Evolutionary conservation across 2,329 filamentous ascomycete species (phyloP), one percentile per base, ranked within the genome.

Genomic region (Thelonectria blattea): DNA sequence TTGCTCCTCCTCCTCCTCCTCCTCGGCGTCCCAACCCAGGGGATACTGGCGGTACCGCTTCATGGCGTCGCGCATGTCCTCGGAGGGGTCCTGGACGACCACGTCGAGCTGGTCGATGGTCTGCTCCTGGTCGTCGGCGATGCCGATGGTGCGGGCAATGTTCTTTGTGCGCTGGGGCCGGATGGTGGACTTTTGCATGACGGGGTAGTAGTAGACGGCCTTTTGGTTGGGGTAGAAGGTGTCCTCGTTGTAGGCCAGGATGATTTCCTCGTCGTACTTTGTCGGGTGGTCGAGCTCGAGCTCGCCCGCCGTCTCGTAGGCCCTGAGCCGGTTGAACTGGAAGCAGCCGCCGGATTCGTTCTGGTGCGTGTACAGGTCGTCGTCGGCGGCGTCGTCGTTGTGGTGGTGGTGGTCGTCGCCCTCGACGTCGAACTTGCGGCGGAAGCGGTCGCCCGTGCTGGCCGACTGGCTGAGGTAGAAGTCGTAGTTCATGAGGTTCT

Each of bases 151-250:
- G 48, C 83, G 82, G 47, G 84, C 81, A 65, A 88, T 87, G 70
- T 87, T 87, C 79, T 85, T 88, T 62, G 81, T 83, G 59, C 87
- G 82, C 74, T 88, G 86, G 30, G 85, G 86, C 46, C 86, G 81
- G 68, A 90, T 85, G 20, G 81, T 80, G 48, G 82, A 85, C 55
- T 85, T 84, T 73, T 89, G 86, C 76, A 90, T 84, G 63, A 90
- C 81, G 4, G 88, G 88, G 68, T 90, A 90, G 75, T 89, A 90
- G 73, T 88, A 89, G 12, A 83, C 85, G 7, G 82, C 87, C 72
- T 85, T 85, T 64, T 85, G 81, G 57, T 77, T 74, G 52, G 81
- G 80, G 63, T 82, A 79, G 50, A 75, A 69, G 22, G 75, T 81
- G 63, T 84, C 83, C 63, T 86, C 82, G 66, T 85, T 81, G 69